A percentile compares a stretch with the other conserved stretches of the same genome.
These are phyloP conservation scores for Crithidia bombi DNA, from an alignment of 208 protist genomes.

Conservation along the genomic window DNA sequence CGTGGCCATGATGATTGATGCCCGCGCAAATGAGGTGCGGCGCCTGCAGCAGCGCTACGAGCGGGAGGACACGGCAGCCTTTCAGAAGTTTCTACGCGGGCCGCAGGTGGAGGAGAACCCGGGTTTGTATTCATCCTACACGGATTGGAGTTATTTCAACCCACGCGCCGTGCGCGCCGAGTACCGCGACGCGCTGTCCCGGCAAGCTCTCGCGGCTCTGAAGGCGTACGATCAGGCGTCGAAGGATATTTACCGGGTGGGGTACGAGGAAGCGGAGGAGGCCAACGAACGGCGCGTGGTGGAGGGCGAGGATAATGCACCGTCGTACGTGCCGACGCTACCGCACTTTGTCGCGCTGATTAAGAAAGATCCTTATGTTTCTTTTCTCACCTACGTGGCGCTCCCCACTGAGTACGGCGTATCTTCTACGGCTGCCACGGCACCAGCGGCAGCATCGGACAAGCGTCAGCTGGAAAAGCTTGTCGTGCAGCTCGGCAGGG, in stretches of 20 bases:
- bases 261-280: constrained; percentile 54
- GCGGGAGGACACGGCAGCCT: constrained; percentile 71
- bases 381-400: constrained; percentile 66
- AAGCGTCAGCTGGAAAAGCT: constrained; percentile 58
- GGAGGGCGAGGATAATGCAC: constrained; percentile 42
- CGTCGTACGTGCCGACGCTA: constrained; percentile 68
- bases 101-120: constrained; percentile 55
- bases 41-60: constrained; percentile 82
- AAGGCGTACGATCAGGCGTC: constrained; percentile 66
- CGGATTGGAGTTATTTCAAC: constrained; percentile 87
- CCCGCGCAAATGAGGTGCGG: constrained; percentile 67
- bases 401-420: constrained; percentile 38
- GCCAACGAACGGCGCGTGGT: constrained; percentile 31
- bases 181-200: constrained; percentile 63
- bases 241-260: constrained; percentile 67
- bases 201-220: constrained; percentile 56
- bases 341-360: constrained; percentile 77
- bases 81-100: constrained; percentile 58
- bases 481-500: constrained; percentile 57
- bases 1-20: constrained; percentile 55
- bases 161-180: constrained; percentile 79
- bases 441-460: not conserved
- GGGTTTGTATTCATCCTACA: constrained; percentile 60
- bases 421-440: not conserved
- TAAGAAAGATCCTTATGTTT: constrained; percentile 73